These are phyloP conservation scores for Thamnidium elegans DNA, from an alignment of 192 early-diverging fungal genomes.

Conservation along the genomic window DNA sequence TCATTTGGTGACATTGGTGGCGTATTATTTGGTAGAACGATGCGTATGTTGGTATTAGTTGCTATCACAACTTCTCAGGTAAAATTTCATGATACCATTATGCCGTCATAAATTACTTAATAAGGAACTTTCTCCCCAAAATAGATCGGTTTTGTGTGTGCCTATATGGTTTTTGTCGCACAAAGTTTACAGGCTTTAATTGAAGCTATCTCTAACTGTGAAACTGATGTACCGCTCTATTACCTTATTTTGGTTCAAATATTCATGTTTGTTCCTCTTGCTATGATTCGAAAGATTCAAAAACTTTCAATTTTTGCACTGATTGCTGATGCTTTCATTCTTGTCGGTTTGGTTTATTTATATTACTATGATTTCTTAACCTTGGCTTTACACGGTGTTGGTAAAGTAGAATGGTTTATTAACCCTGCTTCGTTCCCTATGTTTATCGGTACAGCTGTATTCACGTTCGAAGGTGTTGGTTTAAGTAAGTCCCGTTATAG, in stretches of 20 bases:
- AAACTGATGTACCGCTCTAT: conserved; percentile 38
- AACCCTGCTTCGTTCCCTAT: conserved; percentile 80
- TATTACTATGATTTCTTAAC: conserved; percentile 70
- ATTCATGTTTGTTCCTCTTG: conserved; percentile 75
- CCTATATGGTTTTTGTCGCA: conserved; percentile 89
- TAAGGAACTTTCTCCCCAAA: not conserved
- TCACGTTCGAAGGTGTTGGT: conserved; percentile 93
- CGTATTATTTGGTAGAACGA: conserved; percentile 57
- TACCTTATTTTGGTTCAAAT: conserved; percentile 69
- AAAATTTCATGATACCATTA: not conserved
- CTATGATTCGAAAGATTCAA: conserved; percentile 89
- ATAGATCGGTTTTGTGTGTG: conserved; percentile 83
- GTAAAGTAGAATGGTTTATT: conserved; percentile 49
- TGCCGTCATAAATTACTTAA: not conserved
- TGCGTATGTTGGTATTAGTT: conserved; percentile 58
- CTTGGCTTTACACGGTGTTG: conserved; percentile 56
- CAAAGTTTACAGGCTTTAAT: conserved; percentile 80
- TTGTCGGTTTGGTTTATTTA: conserved; percentile 82
- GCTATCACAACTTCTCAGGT: conserved; percentile 48
- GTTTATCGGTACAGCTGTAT: conserved; percentile 92
- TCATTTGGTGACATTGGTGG: conserved; percentile 70
- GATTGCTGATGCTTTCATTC: conserved; percentile 89
- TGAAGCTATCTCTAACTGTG: conserved; percentile 70
- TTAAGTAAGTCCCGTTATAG: conserved; percentile 9
- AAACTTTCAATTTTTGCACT: conserved; percentile 79